Evolutionary conservation across 192 early-diverging fungal genomes (phyloP), one percentile per base, ranked within the genome.

Genomic region (Coemansia sp.): DNA sequence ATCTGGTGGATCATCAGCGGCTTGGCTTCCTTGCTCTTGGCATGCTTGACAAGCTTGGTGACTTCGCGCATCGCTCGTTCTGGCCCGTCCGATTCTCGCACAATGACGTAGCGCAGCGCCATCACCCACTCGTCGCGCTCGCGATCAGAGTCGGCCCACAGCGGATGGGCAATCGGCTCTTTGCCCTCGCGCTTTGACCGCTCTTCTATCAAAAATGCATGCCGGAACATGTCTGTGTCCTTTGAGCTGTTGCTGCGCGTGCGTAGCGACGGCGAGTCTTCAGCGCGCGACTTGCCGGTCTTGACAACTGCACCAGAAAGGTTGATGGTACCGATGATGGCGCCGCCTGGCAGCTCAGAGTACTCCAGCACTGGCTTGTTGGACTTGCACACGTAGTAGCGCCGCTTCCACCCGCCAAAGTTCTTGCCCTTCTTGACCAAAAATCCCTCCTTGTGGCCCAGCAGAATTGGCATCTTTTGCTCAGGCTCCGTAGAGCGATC

Each of bases 401-500:
- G 85, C 35, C 90, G 83, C 70, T 98, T 98, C 94, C 94, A 96
- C 9, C 93, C 94, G 55, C 96, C 94, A 91, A 98, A 97, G 72
- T 89, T 94, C 69, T 95, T 98, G 52, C 96, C 94, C 77, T 88
- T 88, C 69, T 96, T 98, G 50, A 92, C 89, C 60, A 97, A 73
- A 56, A 88, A 93, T 6, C 94, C 94, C 76, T 94, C 93, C 61
- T 92, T 93, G 64, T 82, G 75, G 0, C 86, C 87, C 10, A 83
- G 54, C n/a, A 78, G 69, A 58, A 85, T 82, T n/a, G 75, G 72
- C 79, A 81, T 81, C 39, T 62, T 69, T 53, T 64, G 65, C 56
- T 73, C 72, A 5, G 79, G 39, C 66, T 82, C 69, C 66, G 84
- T 84, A 1, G 84, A 72, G 23, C 90, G 75, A 62, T 89, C 84